These are phyloP conservation scores for Fusarium sp. DNA, from an alignment of 2,329 filamentous ascomycete genomes.

Conservation along the genomic window DNA sequence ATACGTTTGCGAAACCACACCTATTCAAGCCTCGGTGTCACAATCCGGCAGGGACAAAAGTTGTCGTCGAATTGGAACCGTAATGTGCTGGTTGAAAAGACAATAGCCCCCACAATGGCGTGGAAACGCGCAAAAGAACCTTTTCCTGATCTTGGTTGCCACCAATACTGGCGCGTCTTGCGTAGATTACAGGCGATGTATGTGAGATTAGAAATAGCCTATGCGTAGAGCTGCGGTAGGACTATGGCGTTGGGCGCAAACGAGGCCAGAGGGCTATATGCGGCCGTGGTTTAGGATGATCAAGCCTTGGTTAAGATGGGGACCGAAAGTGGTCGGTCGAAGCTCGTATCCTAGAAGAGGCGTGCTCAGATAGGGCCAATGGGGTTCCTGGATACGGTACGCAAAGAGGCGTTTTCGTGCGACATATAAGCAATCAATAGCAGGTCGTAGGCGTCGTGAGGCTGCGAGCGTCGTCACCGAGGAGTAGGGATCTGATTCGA, in stretches of 20 bases:
- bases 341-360: constrained; percentile 47
- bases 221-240: constrained; percentile 31
- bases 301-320: constrained; percentile 33
- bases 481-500: constrained; percentile 32
- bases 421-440: constrained; percentile 39
- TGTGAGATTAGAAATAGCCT: constrained; percentile 24
- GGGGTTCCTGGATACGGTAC: constrained; percentile 37
- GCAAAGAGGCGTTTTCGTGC: constrained; percentile 40
- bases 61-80: constrained; percentile 33
- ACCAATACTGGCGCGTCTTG: constrained; percentile 23
- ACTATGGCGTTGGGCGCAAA: constrained; percentile 39
- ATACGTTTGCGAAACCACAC: constrained; percentile 49
- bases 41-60: constrained; percentile 43
- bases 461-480: constrained; percentile 36
- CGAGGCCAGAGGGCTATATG: constrained; percentile 36
- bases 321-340: constrained; percentile 41
- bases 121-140: constrained; percentile 28
- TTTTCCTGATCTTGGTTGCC: constrained; percentile 25
- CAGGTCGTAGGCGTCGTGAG: constrained; percentile 30
- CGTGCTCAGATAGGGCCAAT: constrained; percentile 39
- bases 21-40: constrained; percentile 46
- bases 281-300: constrained; percentile 39
- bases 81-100: constrained; percentile 29
- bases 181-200: constrained; percentile 21
- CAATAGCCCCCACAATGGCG: constrained; percentile 38